phyloP scores from a whole-genome alignment of 306 rosid species.

The Ceratonia siliqua region DNA sequence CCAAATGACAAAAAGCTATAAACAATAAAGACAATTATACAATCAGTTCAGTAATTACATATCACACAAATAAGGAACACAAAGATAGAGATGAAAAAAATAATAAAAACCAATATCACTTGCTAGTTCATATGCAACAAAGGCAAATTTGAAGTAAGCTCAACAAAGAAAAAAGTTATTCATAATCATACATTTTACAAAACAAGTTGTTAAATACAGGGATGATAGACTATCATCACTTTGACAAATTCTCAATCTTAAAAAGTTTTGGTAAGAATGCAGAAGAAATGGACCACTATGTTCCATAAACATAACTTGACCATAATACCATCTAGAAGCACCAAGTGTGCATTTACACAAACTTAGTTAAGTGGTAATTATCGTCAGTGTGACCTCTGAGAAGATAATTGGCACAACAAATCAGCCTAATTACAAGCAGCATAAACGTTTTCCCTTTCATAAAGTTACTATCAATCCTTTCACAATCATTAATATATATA shows the following conservation, averaged over 20 bases:
- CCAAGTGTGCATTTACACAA: neutral
- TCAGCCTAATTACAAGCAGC: neutral
- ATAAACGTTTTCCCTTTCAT: neutral
- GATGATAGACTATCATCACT: neutral
- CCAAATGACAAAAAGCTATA: neutral
- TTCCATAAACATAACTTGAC: neutral
- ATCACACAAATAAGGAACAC: constrained; percentile 2
- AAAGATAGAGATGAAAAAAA: constrained; percentile 17
- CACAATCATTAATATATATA: neutral
- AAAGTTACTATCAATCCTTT: neutral
- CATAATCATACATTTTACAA: neutral
- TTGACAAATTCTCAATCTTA: neutral
- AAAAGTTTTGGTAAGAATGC: neutral
- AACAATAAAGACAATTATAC: neutral
- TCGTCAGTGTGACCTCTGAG: neutral
- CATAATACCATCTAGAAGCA: neutral
- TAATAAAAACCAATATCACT: neutral
- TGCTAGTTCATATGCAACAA: neutral
- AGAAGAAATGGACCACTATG: neutral
- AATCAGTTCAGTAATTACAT: neutral
- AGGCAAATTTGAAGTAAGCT: too few relatives aligned
- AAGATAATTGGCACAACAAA: neutral
- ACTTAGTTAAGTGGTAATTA: neutral
- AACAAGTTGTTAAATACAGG: neutral
- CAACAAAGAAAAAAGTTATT: neutral